A percentile compares a stretch with the other conserved stretches of the same genome.
Conservation (phyloP, 352 stramenopile genomes). For the Globisporangium viniferum region DNA sequence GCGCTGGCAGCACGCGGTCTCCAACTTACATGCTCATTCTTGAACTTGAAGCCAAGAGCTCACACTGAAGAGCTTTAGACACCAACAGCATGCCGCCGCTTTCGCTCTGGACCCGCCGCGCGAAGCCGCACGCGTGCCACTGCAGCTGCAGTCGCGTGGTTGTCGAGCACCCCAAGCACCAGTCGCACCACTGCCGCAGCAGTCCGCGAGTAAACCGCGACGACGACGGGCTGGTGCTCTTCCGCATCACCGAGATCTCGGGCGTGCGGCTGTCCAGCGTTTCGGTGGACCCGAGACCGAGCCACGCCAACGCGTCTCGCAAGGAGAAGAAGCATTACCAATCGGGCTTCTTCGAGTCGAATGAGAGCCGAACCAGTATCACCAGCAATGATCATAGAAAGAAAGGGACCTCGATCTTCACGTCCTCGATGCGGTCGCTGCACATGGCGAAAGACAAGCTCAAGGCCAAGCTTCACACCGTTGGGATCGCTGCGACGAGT, state of each 20-base stretch:
- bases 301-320: not conserved
- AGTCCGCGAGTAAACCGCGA: not conserved
- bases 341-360: not conserved
- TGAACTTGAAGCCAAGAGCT: not conserved
- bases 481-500: not conserved
- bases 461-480: not conserved
- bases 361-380: not conserved
- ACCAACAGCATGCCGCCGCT: not conserved
- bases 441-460: slow-evolving; percentile 7
- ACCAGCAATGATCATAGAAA: not conserved
- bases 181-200: not conserved
- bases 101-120: not conserved
- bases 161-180: not conserved
- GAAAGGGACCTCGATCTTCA: not conserved
- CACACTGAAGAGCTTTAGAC: not conserved
- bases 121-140: not conserved
- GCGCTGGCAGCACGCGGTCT: no score
- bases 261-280: not conserved
- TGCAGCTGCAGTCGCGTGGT: not conserved
- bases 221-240: not conserved
- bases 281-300: not conserved
- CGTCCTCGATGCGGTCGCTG: not conserved
- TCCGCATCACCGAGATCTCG: not conserved
- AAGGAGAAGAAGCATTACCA: not conserved
- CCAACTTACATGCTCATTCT: not conserved